These are phyloP conservation scores for Ophiocordyceps polyrhachis-furcata DNA, from an alignment of 2,329 filamentous ascomycete genomes.

Conservation along the genomic window DNA sequence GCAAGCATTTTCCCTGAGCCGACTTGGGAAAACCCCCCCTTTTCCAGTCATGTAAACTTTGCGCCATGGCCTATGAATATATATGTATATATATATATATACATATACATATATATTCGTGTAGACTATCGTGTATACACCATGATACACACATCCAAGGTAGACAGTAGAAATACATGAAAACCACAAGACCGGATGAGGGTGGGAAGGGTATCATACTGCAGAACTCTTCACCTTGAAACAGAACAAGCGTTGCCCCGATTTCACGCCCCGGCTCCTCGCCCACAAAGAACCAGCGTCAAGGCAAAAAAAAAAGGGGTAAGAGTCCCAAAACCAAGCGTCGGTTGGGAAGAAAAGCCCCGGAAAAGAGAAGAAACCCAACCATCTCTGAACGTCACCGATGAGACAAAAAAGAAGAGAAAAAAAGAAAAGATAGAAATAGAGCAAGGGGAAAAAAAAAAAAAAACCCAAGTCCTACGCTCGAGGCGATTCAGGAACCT, in stretches of 20 bases:
- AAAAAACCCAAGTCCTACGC: constrained; percentile 1
- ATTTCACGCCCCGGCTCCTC: neutral
- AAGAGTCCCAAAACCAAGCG: neutral
- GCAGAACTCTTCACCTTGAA: neutral
- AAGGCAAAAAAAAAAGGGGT: neutral
- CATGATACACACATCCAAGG: neutral
- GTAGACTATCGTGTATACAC: no score
- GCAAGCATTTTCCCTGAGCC: constrained; percentile 9
- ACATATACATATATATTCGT: neutral
- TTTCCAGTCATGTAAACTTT: no score
- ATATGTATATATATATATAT: no score
- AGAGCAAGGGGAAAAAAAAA: neutral
- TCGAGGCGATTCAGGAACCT: constrained; percentile 15
- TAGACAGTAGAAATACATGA: neutral
- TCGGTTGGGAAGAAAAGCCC: neutral
- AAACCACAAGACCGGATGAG: neutral
- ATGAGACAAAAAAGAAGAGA: no score
- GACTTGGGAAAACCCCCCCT: no score
- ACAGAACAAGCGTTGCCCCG: neutral
- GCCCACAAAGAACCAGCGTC: neutral
- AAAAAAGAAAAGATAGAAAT: neutral
- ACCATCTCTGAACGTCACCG: neutral
- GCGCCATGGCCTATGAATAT: no score
- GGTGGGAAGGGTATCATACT: constrained; percentile 2
- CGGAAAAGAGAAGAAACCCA: no score